Evolutionary conservation across 805 yeast species (phyloP).

Genomic region (Kodamaea jinghongensis): DNA sequence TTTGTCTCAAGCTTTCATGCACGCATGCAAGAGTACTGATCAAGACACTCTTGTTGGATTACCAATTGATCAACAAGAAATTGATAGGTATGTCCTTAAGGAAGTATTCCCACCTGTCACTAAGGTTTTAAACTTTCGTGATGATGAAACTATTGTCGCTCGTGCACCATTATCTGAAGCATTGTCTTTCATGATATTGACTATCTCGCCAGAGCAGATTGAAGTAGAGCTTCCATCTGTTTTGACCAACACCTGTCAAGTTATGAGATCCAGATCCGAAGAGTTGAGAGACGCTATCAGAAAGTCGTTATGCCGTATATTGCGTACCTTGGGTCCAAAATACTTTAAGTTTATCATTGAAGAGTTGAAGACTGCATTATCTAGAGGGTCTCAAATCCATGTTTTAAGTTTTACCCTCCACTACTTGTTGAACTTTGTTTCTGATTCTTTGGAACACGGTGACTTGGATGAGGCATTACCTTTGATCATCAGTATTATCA

Average conservation of each 20-base stretch:
- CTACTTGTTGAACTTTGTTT: constrained; percentile 57
- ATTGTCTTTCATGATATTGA: constrained; percentile 60
- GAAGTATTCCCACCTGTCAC: constrained; percentile 64
- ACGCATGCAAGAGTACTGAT: constrained; percentile 23
- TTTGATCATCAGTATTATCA: constrained; percentile 64
- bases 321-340: constrained; percentile 63
- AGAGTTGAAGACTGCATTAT: constrained; percentile 75
- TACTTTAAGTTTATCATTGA: constrained; percentile 72
- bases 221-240: constrained; percentile 72
- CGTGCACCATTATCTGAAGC: constrained; percentile 85
- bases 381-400: constrained; percentile 91
- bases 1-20: constrained; percentile 48
- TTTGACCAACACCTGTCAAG: constrained; percentile 84
- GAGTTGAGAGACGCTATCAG: constrained; percentile 86
- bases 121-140: constrained; percentile 57
- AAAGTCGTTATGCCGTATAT: constrained; percentile 65
- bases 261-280: constrained; percentile 78
- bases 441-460: constrained; percentile 52
- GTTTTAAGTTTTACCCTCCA: constrained; percentile 88
- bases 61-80: constrained; percentile 24
- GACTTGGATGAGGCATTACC: constrained; percentile 69
- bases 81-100: constrained; percentile 43
- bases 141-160: constrained; percentile 73
- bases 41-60: constrained; percentile 21
- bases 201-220: constrained; percentile 56